A percentile compares a stretch with the other conserved stretches of the same genome.
Conservation (phyloP, 495 filamentous ascomycete genomes). For the Penicillium tannophilum region DNA sequence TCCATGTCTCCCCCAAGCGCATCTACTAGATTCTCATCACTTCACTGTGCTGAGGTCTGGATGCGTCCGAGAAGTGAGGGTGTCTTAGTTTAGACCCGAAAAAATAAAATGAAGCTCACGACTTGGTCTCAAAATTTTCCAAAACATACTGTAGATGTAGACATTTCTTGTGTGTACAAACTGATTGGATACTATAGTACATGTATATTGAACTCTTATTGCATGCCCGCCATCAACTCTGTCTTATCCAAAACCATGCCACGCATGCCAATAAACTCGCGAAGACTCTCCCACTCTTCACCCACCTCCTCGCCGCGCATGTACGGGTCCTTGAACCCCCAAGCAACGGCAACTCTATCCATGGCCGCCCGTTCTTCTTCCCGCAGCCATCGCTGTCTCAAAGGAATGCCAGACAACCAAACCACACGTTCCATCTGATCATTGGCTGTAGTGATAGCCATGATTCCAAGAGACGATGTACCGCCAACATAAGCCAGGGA, state of each 20-base stretch:
- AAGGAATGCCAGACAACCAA: conserved; percentile 78
- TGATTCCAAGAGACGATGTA: conserved; percentile 75
- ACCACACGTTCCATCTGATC: conserved; percentile 93
- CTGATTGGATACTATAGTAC: conserved; percentile 13
- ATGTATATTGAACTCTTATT: conserved; percentile 40
- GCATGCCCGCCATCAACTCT: conserved; percentile 90
- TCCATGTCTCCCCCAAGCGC: conserved; percentile 98
- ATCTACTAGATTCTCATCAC: conserved; percentile 72
- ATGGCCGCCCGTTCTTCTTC: conserved; percentile 92
- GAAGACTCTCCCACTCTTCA: conserved; percentile 80
- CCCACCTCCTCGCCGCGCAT: conserved; percentile 89
- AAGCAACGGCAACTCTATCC: conserved; percentile 81
- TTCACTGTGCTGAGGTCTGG: conserved; percentile 33
- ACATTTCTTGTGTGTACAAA: neutral
- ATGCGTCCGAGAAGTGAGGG: conserved; percentile 33
- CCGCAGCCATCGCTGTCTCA: conserved; percentile 83
- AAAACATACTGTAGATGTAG: conserved; percentile 1
- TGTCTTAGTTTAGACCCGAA: conserved; percentile 35
- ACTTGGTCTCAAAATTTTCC: conserved; percentile 26
- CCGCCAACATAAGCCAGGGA: conserved; percentile 79
- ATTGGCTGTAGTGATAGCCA: conserved; percentile 82
- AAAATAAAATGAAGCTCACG: conserved; percentile 43
- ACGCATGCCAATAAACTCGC: conserved; percentile 75
- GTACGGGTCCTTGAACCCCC: conserved; percentile 83
- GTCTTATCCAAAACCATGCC: conserved; percentile 88